These are phyloP conservation scores for Postia placenta DNA, from an alignment of 768 basidiomycete species.

Conservation along the genomic window DNA sequence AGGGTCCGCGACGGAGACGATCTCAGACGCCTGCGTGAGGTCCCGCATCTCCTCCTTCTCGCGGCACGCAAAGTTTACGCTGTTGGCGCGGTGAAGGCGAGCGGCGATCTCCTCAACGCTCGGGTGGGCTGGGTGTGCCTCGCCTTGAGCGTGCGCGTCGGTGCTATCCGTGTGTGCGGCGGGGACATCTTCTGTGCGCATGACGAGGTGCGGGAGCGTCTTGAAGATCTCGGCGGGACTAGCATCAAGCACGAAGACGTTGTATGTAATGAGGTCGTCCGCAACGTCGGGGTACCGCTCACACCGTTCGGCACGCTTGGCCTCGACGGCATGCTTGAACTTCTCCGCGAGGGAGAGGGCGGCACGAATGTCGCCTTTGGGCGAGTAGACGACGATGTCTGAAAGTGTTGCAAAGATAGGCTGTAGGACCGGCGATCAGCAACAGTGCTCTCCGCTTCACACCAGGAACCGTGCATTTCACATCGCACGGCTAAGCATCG, in stretches of 20 bases:
- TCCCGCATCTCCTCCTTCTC: conserved; percentile 90
- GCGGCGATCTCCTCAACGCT: conserved; percentile 1
- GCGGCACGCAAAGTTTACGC: conserved; percentile 74
- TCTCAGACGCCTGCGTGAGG: conserved; percentile 77
- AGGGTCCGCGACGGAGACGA: conserved; percentile 41
- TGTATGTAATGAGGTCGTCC: conserved; percentile 47
- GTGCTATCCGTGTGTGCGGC: conserved; percentile 27
- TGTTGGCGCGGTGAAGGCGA: conserved; percentile 36
- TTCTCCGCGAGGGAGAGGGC: conserved; percentile 57
- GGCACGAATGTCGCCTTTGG: conserved; percentile 48
- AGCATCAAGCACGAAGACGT: conserved; percentile 73
- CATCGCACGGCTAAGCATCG: too few species aligned
- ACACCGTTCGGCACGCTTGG: conserved; percentile 44
- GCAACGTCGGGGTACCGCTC: conserved; percentile 13
- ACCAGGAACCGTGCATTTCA: too few species aligned
- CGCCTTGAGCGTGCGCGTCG: conserved; percentile 23
- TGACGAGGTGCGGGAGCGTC: conserved; percentile 47
- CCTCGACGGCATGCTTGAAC: conserved; percentile 56
- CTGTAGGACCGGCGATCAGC: conserved; percentile 29
- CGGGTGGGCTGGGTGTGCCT: conserved; percentile 5
- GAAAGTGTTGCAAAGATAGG: conserved; percentile 85
- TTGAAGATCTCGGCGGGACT: conserved; percentile 37
- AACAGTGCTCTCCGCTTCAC: too few species aligned
- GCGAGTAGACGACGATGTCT: conserved; percentile 85
- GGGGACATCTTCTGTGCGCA: conserved; percentile 39